Evolutionary conservation across 2,329 filamentous ascomycete genomes (phyloP), one percentile per base, ranked within the genome.

Genomic region (Hysterium pulicare): DNA sequence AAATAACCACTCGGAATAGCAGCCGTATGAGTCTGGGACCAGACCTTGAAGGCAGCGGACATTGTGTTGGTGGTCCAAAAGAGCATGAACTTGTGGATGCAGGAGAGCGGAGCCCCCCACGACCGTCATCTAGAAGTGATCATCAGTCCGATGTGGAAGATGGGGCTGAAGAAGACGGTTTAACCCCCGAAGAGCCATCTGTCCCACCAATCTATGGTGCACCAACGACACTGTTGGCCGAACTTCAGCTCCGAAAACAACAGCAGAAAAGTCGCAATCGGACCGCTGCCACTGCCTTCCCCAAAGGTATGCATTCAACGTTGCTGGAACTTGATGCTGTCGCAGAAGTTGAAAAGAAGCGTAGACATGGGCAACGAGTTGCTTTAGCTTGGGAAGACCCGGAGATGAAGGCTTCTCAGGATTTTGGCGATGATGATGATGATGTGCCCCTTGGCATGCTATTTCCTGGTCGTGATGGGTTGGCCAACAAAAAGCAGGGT

Each of bases 311-410:
- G 77, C 88, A 93, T 50, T 87, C 87, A 11, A 98, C 93, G 0
- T 75, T 98, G 3, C 75, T 98, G 1, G 83, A 98, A 61, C 78
- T 97, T 53, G 91, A 98, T 59, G 86, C 89, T 0, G 88, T 96
- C 21, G 87, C 88, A 17, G 87, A 96, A 65, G 78, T 90, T 19
- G 87, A 95, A 62, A 84, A 83, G 53, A 82, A 84, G 50, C 77
- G 85, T 21, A 81, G 91, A 28, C 79, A 84, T 55, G 78, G 79
- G 43, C 87, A 86, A 58, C 86, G 84, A 44, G 82, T 95, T 24
- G 88, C 88, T 45, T 75, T 98, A 24, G 93, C 91, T 1, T 98
- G 93, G 93, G 90, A 97, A 66, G 84, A 86, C 38, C 77, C 77
- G 1, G 54, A 67, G 15, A 68, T 71, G 10, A 40, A 49, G 10